Evolutionary conservation across 2,329 filamentous ascomycete genomes (phyloP), one percentile per base, ranked within the genome.

Genomic region (Arachnomyces sp.): DNA sequence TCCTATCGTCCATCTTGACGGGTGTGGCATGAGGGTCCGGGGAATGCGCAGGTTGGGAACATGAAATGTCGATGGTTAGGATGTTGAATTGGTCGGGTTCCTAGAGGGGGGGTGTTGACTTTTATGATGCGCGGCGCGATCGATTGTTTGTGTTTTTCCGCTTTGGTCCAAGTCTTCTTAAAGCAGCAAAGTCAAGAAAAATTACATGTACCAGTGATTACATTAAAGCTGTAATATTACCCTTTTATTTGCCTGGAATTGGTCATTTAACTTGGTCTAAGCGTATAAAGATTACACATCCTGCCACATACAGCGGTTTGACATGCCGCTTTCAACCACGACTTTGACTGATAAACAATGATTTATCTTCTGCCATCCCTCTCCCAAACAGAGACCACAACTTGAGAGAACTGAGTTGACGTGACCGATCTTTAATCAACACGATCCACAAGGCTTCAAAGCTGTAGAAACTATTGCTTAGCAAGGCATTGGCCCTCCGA

Each of bases 1-100:
- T 76, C 48, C 65, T 68, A 49, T 71, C 69, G 53, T 74, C 73
- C 70, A 84, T 84, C 57, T 72, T 82, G 80, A 43, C 37, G 20
- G 35, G 38, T 45, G 13, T 38, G 34, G 34, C 28, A 31, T 39
- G 39, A 30, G 41, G 39, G 28, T 29, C 39, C 34, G 32, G 40
- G 36, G 43, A 44, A 38, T 44, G 37, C 31, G 39, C 2, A 5
- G 11, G 7, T 12, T 11, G 17, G 11, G 28, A 40, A 14, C 37
- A 33, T 11, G 20, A 31, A n/a, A 41, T n/a, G 34, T 35, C 20
- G 43, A 31, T 28, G 43, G 32, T 14, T 15, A 39, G 20, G 38
- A 18, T 36, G 33, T 13, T 41, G 34, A 35, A 28, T 31, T 28
- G 35, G 40, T 39, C 39, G 39, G 43, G 43, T 45, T 25, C 11